A percentile compares a stretch with the other conserved stretches of the same genome.
Conservation (phyloP, 768 basidiomycete species). For the Imleria badia region DNA sequence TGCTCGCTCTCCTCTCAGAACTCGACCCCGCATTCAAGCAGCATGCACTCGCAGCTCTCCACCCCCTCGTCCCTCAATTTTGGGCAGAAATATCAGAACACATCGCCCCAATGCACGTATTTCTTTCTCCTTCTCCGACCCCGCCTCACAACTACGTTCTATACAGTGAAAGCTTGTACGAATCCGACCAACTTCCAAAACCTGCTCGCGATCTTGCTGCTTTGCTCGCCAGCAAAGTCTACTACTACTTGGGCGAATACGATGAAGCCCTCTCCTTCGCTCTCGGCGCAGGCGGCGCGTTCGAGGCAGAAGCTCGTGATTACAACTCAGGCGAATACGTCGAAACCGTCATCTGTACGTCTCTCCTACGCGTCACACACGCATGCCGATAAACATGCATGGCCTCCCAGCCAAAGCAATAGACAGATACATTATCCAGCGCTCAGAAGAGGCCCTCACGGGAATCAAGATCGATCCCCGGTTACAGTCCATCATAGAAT, state of each 20-base stretch:
- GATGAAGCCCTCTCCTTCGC: constrained; percentile 96
- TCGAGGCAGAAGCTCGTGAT: constrained; percentile 68
- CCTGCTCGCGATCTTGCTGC: constrained; percentile 82
- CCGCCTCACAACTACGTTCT: constrained; percentile 7
- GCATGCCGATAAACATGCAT: background rate
- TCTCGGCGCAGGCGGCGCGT: constrained; percentile 83
- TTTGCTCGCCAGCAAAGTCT: constrained; percentile 94
- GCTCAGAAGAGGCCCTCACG: constrained; percentile 50
- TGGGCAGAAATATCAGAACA: constrained; percentile 99
- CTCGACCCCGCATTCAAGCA: constrained; percentile 85
- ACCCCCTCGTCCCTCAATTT: constrained; percentile 85
- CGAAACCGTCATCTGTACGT: constrained; percentile 92
- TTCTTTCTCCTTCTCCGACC: constrained; percentile 2
- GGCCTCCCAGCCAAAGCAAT: constrained; percentile 82
- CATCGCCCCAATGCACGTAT: constrained; percentile 79
- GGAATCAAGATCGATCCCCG: constrained; percentile 74
- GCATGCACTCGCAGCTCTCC: constrained; percentile 85
- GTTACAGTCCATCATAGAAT: constrained; percentile 82
- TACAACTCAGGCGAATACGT: constrained; percentile 80
- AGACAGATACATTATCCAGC: constrained; percentile 82
- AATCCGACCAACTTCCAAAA: constrained; percentile 72
- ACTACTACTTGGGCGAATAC: constrained; percentile 94
- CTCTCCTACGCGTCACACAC: constrained; percentile 18
- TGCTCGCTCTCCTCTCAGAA: constrained; percentile 89
- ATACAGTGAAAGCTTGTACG: constrained; percentile 84